Base-by-base conservation (phyloP, 148 eudicot species). In the Limonium bicolor region DNA sequence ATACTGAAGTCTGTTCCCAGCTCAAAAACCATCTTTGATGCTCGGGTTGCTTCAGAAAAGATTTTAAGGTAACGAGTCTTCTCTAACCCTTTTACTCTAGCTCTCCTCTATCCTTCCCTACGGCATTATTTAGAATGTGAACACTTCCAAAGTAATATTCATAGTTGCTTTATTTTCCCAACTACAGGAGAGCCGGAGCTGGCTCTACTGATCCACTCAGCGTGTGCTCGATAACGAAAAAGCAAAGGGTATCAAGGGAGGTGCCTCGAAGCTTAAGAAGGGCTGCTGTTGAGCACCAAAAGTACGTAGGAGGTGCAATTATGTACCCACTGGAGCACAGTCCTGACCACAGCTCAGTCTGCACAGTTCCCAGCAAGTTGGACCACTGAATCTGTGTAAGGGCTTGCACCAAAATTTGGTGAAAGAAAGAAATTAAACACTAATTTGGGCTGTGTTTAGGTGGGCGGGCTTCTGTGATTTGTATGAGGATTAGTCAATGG, bases 261-360 rank as follows among this genome's bases (percentile, higher is more conserved):
- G 56, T 36, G 16, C 54, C 43, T 41, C 18, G 48, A 7, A 55
- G 48, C 27, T 71, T 77, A 29, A 58, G 86, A 52, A 77, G 68
- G 49, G 81, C 62, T 58, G 83, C 78, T 13, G 33, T 71, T 20
- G 74, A 68, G 44, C 97, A 88, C 62, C 68, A 80, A 41, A 70
- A 70, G 50, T 74, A 80, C 16, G 92, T 83, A 15, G 68, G 55
- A 39, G 75, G 82, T 22, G 55, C 84, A 1, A 77, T 86, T 20
- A 51, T 88, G 86, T 88, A 88, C 57, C 97, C 97, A 5, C 34
- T 83, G 73, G 97, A 83, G 56, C 97, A 72, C 54, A 70, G 62
- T 62, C 72, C 74, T 7, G 81, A 82, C 37, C 94, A 88, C 17
- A 79, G 94, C 33, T 72, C 50, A 27, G 86, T 88, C 24, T 88